Evolutionary conservation across 73 alveolate genomes (phyloP).

Genomic region (Tetrahymena malaccensis): DNA sequence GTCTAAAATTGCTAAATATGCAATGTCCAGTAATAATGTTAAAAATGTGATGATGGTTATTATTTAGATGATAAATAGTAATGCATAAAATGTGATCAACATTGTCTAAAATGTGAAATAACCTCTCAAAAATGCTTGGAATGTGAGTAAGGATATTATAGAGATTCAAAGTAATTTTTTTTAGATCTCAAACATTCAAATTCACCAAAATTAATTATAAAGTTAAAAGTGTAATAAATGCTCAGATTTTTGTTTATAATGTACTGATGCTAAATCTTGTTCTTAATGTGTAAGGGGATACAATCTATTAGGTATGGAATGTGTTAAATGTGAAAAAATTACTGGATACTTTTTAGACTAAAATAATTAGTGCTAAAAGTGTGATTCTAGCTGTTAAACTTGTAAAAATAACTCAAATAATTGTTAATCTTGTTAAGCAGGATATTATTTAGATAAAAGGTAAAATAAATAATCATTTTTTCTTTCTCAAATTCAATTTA

Average conservation of each 20-base stretch:
- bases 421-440: background rate
- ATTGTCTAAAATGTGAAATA: background rate
- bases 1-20: background rate
- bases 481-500: too few relatives aligned
- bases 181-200: too few relatives aligned
- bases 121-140: background rate
- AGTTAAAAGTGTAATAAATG: too few relatives aligned
- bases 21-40: background rate
- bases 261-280: too few relatives aligned
- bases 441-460: background rate
- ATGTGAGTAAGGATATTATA: background rate
- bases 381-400: background rate
- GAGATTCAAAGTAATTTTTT: background rate
- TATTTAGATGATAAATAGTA: background rate
- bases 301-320: background rate
- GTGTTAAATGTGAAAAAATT: background rate
- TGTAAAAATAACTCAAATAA: background rate
- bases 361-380: background rate
- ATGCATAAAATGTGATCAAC: background rate
- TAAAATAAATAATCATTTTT: too few relatives aligned
- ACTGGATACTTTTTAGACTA: background rate
- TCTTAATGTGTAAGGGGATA: too few relatives aligned
- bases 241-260: too few relatives aligned
- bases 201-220: too few relatives aligned
- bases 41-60: background rate